Evolutionary conservation across 352 stramenopile genomes (phyloP).

Genomic region (Phytopythium sindhum): DNA sequence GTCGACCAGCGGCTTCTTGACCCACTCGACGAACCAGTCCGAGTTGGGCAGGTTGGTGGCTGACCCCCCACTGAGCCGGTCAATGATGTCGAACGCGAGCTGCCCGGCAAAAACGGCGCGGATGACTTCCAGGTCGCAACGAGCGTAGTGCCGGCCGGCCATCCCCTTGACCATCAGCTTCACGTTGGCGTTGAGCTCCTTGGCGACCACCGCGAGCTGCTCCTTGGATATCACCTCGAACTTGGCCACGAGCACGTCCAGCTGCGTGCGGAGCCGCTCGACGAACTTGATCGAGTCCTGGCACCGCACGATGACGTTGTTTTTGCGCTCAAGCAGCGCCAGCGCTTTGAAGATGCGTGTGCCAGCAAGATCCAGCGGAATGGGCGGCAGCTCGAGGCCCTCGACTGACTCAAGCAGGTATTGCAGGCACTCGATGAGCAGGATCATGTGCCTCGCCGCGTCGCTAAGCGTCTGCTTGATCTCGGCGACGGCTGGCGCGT

Average conservation of each 20-base stretch:
- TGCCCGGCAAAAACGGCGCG: constrained; percentile 91
- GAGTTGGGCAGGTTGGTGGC: constrained; percentile 89
- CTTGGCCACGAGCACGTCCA: constrained; percentile 92
- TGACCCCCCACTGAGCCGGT: constrained; percentile 90
- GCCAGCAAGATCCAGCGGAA: constrained; percentile 43
- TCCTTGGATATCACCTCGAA: constrained; percentile 87
- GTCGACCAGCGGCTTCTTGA: constrained; percentile 67
- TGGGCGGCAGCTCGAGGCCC: constrained; percentile 64
- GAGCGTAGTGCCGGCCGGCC: constrained; percentile 47
- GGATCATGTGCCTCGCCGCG: constrained; percentile 92
- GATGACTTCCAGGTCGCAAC: constrained; percentile 81
- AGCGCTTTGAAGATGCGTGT: constrained; percentile 92
- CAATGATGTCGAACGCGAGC: constrained; percentile 93
- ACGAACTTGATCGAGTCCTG: constrained; percentile 96
- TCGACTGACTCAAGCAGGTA: constrained; percentile 96
- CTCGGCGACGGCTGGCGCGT: constrained; percentile 73
- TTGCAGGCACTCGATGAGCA: constrained; percentile 96
- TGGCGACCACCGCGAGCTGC: constrained; percentile 85
- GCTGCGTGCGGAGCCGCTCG: constrained; percentile 84
- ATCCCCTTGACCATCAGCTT: constrained; percentile 82
- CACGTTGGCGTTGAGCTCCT: constrained; percentile 88
- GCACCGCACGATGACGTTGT: constrained; percentile 89
- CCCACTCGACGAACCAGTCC: constrained; percentile 76
- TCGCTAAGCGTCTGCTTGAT: constrained; percentile 90
- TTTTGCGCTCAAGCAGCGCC: constrained; percentile 85